Conservation (phyloP, 306 rosid species). For the Heteromeles arbutifolia region DNA sequence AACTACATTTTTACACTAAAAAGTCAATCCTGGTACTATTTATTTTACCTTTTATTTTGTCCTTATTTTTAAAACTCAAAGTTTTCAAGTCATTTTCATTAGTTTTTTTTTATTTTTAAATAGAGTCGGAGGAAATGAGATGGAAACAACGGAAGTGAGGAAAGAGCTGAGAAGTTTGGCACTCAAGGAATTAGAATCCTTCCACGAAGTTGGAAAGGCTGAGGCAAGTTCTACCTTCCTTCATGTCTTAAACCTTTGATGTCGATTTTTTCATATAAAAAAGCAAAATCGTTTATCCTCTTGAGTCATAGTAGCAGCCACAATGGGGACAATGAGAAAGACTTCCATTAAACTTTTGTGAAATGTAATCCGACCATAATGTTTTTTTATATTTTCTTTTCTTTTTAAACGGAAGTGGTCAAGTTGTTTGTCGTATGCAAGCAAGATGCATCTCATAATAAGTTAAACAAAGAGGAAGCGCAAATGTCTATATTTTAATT, state of each 20-base stretch:
- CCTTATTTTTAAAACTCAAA: no score
- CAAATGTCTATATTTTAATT: not conserved
- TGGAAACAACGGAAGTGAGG: constrained; percentile 11
- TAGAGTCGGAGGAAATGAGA: constrained; percentile 2
- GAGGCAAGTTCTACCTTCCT: constrained; percentile 35
- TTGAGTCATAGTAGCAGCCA: no score
- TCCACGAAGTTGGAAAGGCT: constrained; percentile 20
- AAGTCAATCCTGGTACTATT: no score
- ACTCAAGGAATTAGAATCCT: constrained; percentile 28
- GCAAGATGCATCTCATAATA: not conserved
- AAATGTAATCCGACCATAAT: not conserved
- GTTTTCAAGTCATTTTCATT: no score
- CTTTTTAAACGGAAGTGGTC: not conserved
- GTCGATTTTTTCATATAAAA: no score
- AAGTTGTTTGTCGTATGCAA: not conserved
- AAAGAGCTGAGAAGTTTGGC: constrained; percentile 33
- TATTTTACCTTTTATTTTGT: no score
- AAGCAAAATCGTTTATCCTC: no score
- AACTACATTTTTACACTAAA: no score
- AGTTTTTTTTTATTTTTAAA: no score
- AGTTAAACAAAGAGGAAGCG: not conserved
- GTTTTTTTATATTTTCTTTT: not conserved
- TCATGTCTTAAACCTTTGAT: not conserved
- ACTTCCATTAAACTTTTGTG: not conserved
- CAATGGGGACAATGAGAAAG: not conserved